Evolutionary conservation across 2,329 filamentous ascomycete genomes (phyloP).

Genomic region (Elsinoe ampelina): DNA sequence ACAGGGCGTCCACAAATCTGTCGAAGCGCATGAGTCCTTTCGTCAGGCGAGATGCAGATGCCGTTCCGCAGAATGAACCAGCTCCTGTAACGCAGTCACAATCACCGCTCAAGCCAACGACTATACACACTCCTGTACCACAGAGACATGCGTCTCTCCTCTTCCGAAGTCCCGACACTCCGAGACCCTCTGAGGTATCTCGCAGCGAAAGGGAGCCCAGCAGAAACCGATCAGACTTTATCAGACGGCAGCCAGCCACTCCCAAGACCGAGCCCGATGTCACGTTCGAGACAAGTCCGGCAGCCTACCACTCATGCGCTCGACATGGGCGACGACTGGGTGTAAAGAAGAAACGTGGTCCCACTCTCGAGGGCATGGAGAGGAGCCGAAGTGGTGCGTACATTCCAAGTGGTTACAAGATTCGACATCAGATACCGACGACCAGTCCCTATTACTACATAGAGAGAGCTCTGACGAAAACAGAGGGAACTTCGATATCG

Average conservation of each 20-base stretch:
- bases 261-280: not conserved
- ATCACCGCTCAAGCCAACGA: conserved; percentile 4
- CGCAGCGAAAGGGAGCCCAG: conserved; percentile 1
- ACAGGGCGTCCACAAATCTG: not conserved
- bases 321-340: conserved; percentile 24
- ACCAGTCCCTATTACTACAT: conserved; percentile 24
- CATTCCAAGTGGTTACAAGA: conserved; percentile 21
- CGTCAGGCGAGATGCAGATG: conserved; percentile 11
- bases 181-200: conserved; percentile 7
- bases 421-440: conserved; percentile 22
- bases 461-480: conserved; percentile 17
- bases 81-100: conserved; percentile 7
- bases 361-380: conserved; percentile 22
- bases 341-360: conserved; percentile 6
- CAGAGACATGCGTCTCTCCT: conserved; percentile 7
- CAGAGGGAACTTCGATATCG: conserved; percentile 18
- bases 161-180: not conserved
- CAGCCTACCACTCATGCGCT: conserved; percentile 4
- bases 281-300: not conserved
- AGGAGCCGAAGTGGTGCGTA: conserved; percentile 24
- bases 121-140: conserved; percentile 13
- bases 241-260: not conserved
- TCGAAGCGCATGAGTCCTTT: conserved; percentile 13
- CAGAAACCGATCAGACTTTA: not conserved
- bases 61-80: not conserved